Percentiles rank a stretch among this genome's conserved stretches.
These are phyloP conservation scores for Perkinsela sp. DNA, from an alignment of 208 protist species.

Conservation along the genomic window DNA sequence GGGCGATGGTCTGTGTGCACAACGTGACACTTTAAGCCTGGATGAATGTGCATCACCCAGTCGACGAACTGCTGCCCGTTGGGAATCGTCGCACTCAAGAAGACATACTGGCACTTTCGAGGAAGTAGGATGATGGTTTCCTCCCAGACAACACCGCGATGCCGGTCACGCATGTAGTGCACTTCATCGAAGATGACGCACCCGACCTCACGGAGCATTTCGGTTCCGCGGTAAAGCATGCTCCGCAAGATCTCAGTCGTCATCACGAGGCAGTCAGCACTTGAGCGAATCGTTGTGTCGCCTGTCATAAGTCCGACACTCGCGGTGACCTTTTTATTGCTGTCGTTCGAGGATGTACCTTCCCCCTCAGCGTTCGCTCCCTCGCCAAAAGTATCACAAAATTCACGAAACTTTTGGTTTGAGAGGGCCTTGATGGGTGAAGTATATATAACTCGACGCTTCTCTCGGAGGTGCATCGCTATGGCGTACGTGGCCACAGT, in stretches of 20 bases:
- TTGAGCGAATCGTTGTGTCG: conserved; percentile 92
- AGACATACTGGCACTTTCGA: conserved; percentile 89
- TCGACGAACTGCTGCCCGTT: conserved; percentile 96
- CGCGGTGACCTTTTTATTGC: background rate
- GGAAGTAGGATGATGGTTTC: conserved; percentile 98
- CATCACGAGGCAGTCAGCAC: conserved; percentile 95
- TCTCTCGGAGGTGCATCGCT: conserved; percentile 80
- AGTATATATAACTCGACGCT: conserved; percentile 98
- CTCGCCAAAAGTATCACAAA: conserved; percentile 79
- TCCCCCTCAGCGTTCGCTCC: conserved; percentile 5
- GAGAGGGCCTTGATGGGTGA: conserved; percentile 99
- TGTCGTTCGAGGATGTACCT: no score
- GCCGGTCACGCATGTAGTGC: conserved; percentile 98
- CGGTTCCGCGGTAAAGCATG: conserved; percentile 92
- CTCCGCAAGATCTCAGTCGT: conserved; percentile 96
- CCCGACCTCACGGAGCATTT: conserved; percentile 92
- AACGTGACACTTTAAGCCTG: conserved; percentile 84
- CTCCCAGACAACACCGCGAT: conserved; percentile 98
- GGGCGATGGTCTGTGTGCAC: conserved; percentile 98
- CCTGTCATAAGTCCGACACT: conserved; percentile 98
- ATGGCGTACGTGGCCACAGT: conserved; percentile 97
- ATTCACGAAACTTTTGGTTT: conserved; percentile 99
- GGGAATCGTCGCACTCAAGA: conserved; percentile 99
- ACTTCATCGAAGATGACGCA: conserved; percentile 99
- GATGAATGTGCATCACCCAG: conserved; percentile 92